Base-by-base conservation (phyloP, 2,329 filamentous ascomycete species). In the Hypoxylon sp. region DNA sequence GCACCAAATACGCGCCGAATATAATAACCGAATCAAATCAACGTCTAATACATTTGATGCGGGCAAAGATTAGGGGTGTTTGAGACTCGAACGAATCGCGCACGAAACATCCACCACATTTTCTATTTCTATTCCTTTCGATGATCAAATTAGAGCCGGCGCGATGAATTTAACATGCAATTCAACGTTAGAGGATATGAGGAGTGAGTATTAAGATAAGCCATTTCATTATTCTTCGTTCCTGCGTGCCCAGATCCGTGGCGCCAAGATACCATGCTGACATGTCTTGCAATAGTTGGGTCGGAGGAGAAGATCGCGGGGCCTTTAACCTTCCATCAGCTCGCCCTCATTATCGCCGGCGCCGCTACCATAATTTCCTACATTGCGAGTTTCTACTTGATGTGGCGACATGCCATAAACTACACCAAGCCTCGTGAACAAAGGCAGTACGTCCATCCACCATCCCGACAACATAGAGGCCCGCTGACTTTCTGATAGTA, bases 371-470 rank as follows among this genome's bases (percentile, higher is more conserved):
- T 86, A 63, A 77, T 89, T 32, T 82, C 88, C 42, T 82, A 85
- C n/a, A 57, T 83, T 48, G 76, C 86, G 44, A 88, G 87, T 62
- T 77, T 89, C 53, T 88, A 84, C 71, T 81, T 89, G 39, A 85
- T 89, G 67, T 86, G 80, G 77, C 84, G 85, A 81, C 88, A 90
- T 80, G 87, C 87, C 31, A 71, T 82, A 17, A 84, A 89, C 78
- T 90, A 90, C 75, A 89, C 87, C 27, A 87, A 87, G 62, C 87
- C 87, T 6, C 78, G 81, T 61, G 87, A 89, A 77, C 88, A 90
- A 75, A 84, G 83, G 78, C 87, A 89, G 75, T 76, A 73, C 10
- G 75, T 69, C 31, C 24, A 46, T 84, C 86, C 78, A 19, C 31
- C 44, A 13, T 37, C 5, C 50, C 35, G n/a, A 55, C 42, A 21